Base-by-base conservation (phyloP, 2,329 filamentous ascomycete species). In the Myriosclerotinia duriaeana region DNA sequence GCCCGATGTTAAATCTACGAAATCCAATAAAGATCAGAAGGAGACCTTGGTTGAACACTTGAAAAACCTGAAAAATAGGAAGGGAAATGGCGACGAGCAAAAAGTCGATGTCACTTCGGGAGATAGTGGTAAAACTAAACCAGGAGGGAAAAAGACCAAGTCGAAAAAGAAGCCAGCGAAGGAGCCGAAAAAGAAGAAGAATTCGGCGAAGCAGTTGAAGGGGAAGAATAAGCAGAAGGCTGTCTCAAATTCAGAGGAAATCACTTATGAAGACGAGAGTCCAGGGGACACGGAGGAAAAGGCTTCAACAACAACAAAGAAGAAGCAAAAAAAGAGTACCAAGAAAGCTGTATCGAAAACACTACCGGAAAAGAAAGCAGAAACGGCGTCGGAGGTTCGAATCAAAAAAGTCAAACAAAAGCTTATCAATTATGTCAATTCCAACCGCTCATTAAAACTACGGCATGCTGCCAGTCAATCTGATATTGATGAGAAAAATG, bases 391-490 rank as follows among this genome's bases (percentile, higher is more conserved):
- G 5, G 61, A 67, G 17, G 59, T 64, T 53, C 59, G 50, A 55
- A 62, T 68, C 15, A 53, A 36, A 14, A 65, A 46, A 40, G 58
- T 54, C 20, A 62, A 66, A 26, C 46, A 60, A 20, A 26, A 59
- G 15, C 55, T 56, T 22, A 54, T 61, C 46, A 30, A 66, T 34
- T 63, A 54, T 53, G 46, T 48, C 65, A 60, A 60, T 60, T 60
- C 56, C 12, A 60, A 30, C 30, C 9, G 14, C 12, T 50, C 30
- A 8, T 34, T 11, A 15, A 22, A 22, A n/a, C 9, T 50, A 9
- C 42, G 30, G 15, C 44, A 22, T 15, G 30, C 50, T 26, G 7
- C 3, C 34, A 9, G 1, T 22, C 1, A 9, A 26, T 26, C 26
- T 26, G 26, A 26, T 26, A 26, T 26, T 15, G 12, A 1, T 4